Conservation (phyloP, 805 yeast genomes). For the Alloascoidea africana region DNA sequence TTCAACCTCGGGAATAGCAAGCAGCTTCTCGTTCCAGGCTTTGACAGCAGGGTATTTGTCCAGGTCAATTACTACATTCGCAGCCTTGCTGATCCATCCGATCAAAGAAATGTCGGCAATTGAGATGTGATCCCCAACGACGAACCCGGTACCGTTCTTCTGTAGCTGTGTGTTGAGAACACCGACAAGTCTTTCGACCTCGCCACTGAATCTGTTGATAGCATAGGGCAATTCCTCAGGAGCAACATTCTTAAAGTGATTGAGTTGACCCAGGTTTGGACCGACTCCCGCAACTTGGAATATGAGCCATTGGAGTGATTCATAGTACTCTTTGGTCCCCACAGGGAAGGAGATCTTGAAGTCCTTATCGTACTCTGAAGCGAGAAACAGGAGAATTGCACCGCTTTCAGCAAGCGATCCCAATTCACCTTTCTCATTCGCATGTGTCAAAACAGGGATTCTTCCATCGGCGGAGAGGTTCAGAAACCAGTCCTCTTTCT, state of each 20-base stretch:
- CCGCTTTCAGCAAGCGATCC: conserved; percentile 40
- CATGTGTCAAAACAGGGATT: conserved; percentile 36
- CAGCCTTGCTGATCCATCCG: conserved; percentile 26
- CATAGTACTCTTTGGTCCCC: conserved; percentile 29
- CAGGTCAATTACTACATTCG: conserved; percentile 7
- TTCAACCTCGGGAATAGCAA: conserved; percentile 71
- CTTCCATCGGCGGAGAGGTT: conserved; percentile 47
- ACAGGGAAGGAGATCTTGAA: conserved; percentile 22
- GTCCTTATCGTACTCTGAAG: conserved; percentile 44
- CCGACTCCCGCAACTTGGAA: conserved; percentile 47
- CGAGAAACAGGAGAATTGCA: conserved; percentile 43
- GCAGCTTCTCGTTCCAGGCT: conserved; percentile 83
- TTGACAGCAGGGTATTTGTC: conserved; percentile 46
- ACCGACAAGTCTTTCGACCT: conserved; percentile 35
- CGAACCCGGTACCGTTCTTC: conserved; percentile 32
- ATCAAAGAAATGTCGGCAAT: conserved; percentile 42
- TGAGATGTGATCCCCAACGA: conserved; percentile 44
- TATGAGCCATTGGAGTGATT: conserved; percentile 26
- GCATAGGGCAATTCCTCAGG: conserved; percentile 39
- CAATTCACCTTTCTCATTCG: conserved; percentile 22
- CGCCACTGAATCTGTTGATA: conserved; percentile 32
- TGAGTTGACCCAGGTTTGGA: conserved; percentile 50
- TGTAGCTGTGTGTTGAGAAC: conserved; percentile 28
- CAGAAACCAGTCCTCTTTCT: conserved; percentile 42
- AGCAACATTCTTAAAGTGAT: conserved; percentile 29